Conservation (phyloP, 208 protist species). For the Borovskyia barvae region DNA sequence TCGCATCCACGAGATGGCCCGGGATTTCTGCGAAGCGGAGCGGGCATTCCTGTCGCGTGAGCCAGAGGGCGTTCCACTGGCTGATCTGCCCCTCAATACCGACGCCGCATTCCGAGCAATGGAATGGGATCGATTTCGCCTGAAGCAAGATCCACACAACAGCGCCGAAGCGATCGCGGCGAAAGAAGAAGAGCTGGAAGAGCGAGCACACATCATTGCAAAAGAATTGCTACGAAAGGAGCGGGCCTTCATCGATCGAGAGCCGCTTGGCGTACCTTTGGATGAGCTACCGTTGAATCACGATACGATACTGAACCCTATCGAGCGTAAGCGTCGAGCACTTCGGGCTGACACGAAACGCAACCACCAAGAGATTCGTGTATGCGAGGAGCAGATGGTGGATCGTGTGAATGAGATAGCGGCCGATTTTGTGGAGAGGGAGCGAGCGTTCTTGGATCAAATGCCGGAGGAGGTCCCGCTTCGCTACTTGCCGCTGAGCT, state of each 20-base stretch:
- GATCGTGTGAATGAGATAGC: constrained; percentile 71
- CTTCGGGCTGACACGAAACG: constrained; percentile 46
- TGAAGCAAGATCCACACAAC: constrained; percentile 57
- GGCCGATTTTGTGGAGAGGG: constrained; percentile 51
- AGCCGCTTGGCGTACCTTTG: constrained; percentile 77
- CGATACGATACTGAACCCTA: constrained; percentile 57
- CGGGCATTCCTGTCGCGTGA: constrained; percentile 59
- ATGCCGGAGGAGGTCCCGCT: constrained; percentile 72
- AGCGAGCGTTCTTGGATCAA: constrained; percentile 81
- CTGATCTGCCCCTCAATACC: constrained; percentile 51
- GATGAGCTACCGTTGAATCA: constrained; percentile 77
- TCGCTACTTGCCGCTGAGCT: constrained; percentile 65
- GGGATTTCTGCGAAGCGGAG: constrained; percentile 45
- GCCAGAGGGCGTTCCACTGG: constrained; percentile 73
- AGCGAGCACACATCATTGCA: constrained; percentile 45
- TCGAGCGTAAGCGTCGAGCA: constrained; percentile 59
- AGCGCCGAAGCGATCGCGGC: constrained; percentile 17
- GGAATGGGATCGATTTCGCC: constrained; percentile 46
- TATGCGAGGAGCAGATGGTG: constrained; percentile 62
- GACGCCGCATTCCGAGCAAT: constrained; percentile 53
- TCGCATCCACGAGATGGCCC: constrained; percentile 58
- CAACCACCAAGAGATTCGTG: constrained; percentile 49
- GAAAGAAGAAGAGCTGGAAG: constrained; percentile 53
- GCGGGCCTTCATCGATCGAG: constrained; percentile 79
- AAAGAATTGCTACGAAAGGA: constrained; percentile 65